phyloP scores from a whole-genome alignment of 352 stramenopile species.

The Pythium coloratum region DNA sequence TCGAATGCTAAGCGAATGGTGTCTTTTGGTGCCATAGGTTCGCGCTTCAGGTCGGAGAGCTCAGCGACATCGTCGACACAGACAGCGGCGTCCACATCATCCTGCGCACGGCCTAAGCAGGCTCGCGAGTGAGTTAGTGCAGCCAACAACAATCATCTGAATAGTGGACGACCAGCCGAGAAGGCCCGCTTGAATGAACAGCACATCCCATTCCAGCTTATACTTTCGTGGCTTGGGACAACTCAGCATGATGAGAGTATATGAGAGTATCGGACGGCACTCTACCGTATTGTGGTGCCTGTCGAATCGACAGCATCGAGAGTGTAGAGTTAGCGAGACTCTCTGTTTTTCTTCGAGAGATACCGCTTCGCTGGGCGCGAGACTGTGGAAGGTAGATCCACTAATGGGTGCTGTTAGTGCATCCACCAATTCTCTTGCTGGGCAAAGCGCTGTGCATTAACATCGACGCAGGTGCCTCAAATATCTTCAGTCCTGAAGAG shows the following conservation, averaged over 20 bases:
- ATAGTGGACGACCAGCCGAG: not conserved
- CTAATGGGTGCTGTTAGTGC: not conserved
- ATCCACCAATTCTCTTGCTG: not conserved
- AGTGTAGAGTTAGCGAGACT: too few relatives aligned
- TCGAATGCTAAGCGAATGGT: not conserved
- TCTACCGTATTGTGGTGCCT: too few relatives aligned
- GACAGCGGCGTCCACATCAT: conserved; percentile 98
- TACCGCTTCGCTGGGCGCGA: too few relatives aligned
- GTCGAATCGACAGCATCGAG: too few relatives aligned
- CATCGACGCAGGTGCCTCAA: not conserved
- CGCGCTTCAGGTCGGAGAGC: conserved; percentile 89
- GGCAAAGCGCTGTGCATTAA: not conserved
- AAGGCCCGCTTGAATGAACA: not conserved
- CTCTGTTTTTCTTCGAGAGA: too few relatives aligned
- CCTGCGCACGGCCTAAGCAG: conserved; percentile 88
- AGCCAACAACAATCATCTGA: too few relatives aligned
- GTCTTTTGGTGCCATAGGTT: conserved; percentile 48
- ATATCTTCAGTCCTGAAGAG: not conserved
- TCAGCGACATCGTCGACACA: conserved; percentile 94
- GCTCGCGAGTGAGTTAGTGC: not conserved
- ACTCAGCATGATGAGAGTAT: too few relatives aligned
- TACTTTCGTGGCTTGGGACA: too few relatives aligned
- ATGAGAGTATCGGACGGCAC: too few relatives aligned
- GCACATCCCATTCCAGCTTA: not conserved
- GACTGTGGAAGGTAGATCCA: too few relatives aligned